These are phyloP conservation scores for Rhizopogon rudus DNA, from an alignment of 768 basidiomycete genomes.

Conservation along the genomic window DNA sequence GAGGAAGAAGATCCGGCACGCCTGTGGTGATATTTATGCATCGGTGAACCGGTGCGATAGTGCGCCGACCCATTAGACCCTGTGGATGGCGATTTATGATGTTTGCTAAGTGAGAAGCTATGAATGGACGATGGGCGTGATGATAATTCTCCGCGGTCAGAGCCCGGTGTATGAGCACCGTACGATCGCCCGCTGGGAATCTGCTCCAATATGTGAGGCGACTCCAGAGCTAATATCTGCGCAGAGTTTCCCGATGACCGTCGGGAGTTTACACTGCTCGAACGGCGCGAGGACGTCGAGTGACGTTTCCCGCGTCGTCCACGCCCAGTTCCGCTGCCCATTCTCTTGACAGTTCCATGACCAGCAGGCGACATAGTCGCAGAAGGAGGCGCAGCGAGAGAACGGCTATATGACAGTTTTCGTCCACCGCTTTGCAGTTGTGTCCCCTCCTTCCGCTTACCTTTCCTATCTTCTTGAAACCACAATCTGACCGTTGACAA, in stretches of 20 bases:
- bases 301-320: constrained; percentile 62
- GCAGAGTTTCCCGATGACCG: constrained; percentile 56
- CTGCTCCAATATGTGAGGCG: constrained; percentile 41
- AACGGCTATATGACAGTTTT: constrained; percentile 20
- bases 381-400: constrained; percentile 18
- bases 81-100: constrained; percentile 72
- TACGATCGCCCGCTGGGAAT: constrained; percentile 65
- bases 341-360: constrained; percentile 42
- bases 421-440: constrained; percentile 16
- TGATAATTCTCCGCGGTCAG: constrained; percentile 72
- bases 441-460: constrained; percentile 64
- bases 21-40: constrained; percentile 71
- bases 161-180: constrained; percentile 82
- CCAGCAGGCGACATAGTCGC: constrained; percentile 24
- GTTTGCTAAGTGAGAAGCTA: constrained; percentile 63
- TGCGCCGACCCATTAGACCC: constrained; percentile 71
- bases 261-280: constrained; percentile 87
- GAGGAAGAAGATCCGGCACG: constrained; percentile 79
- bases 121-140: constrained; percentile 84
- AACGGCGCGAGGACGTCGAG: constrained; percentile 77
- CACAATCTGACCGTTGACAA: constrained; percentile 83
- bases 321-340: constrained; percentile 39
- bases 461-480: constrained; percentile 90
- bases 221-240: constrained; percentile 48
- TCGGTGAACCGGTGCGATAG: constrained; percentile 66